Base-by-base conservation (phyloP, 169 alveolate species). In the Plasmodium blacklocki region DNA sequence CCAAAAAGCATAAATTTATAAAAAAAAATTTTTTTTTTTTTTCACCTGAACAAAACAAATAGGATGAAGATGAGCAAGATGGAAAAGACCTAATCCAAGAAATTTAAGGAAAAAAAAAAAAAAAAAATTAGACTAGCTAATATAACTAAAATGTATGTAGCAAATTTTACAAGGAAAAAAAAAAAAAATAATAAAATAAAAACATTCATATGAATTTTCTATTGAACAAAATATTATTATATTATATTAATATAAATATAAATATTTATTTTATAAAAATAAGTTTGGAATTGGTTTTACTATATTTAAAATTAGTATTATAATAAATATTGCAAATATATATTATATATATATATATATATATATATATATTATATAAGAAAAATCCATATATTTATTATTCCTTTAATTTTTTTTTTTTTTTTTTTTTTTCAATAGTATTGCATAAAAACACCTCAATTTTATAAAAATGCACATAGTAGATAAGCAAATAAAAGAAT, bases 31-130 rank as follows among this genome's bases (percentile, higher is more conserved):
- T 29, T 49, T 71, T 72, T 72, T 45, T 74, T 50, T 74, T 50
- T 74, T 78, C 67, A 64, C 47, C 39, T 78, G 89, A 67, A 78
- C 66, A 47, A 64, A 39, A 50, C 76, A 74, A 45, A 43, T 59
- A 78, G 89, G 89, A 66, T 49, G 23, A 18, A 0, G 60, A 64
- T 54, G 78, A 78, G 12, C 78, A 63, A 59, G 19, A 70, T 56
- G 72, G 21, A 56, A 43, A 78, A 66, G 89, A 70, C 3, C 23
- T 78, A 52, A 78, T 78, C 67, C 52, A 78, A 45, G 89, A 32
- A 32, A 32, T 32, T 32, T 32, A 32, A 32, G 32, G 32, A 26
- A 64, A 32, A 64, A 67, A 58, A 64, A 21, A 66, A 66, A 64
- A n/a, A 78, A 78, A 64, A 64, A 18, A 14, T 11, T 15, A 21